These are phyloP conservation scores for Talaromyces sp. DNA, from an alignment of 2,329 filamentous ascomycete genomes.

Conservation along the genomic window DNA sequence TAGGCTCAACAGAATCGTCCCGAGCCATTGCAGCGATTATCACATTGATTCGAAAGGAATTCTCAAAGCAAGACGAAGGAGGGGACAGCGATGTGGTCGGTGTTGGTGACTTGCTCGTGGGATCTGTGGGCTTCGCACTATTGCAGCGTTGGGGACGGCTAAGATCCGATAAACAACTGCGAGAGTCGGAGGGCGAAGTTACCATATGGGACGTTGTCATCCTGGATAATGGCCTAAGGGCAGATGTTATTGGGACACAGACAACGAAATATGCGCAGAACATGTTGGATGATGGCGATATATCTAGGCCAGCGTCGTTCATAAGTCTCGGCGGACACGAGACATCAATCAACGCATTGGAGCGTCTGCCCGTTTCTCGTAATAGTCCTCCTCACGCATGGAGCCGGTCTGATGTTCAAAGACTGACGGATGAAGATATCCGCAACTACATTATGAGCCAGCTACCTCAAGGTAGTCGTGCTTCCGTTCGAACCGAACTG, in stretches of 20 bases:
- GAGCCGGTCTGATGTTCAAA: constrained; percentile 34
- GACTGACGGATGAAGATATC: constrained; percentile 45
- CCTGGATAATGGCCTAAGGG: constrained; percentile 44
- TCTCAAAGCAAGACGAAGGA: constrained; percentile 33
- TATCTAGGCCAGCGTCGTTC: constrained; percentile 55
- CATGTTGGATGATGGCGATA: constrained; percentile 44
- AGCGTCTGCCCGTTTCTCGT: constrained; percentile 29
- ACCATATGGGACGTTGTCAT: constrained; percentile 49
- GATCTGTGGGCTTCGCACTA: constrained; percentile 44
- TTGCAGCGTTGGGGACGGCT: constrained; percentile 46
- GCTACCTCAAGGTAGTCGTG: constrained; percentile 40
- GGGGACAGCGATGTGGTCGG: constrained; percentile 37
- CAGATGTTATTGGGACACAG: constrained; percentile 45
- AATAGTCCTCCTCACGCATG: constrained; percentile 27
- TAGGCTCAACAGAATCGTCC: constrained; percentile 49
- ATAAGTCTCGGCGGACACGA: constrained; percentile 37
- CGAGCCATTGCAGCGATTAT: constrained; percentile 48
- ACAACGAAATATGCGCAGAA: constrained; percentile 30
- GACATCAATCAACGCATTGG: constrained; percentile 38
- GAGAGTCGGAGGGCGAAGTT: constrained; percentile 42
- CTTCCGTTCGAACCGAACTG: constrained; percentile 42
- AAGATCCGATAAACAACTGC: constrained; percentile 41
- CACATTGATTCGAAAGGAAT: constrained; percentile 45
- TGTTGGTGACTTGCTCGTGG: constrained; percentile 43
- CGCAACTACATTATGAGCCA: constrained; percentile 47